These are phyloP conservation scores for Suillus lakei DNA, from an alignment of 768 basidiomycete genomes.

Conservation along the genomic window DNA sequence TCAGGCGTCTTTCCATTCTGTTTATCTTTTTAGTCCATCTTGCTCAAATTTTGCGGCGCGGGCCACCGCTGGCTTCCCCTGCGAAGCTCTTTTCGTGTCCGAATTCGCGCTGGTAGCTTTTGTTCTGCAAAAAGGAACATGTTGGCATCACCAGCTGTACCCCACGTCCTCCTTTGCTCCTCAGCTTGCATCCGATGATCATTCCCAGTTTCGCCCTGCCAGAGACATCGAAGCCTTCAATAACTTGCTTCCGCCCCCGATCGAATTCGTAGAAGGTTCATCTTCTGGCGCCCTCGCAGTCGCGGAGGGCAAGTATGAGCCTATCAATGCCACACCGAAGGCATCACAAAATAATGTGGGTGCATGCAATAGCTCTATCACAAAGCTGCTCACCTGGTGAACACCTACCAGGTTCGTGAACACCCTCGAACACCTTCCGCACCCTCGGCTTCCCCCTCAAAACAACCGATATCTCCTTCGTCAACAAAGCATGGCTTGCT, in stretches of 20 bases:
- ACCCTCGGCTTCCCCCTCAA: constrained; percentile 32
- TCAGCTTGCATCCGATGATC: constrained; percentile 54
- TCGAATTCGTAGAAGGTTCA: constrained; percentile 86
- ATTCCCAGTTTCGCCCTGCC: constrained; percentile 63
- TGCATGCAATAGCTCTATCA: constrained; percentile 10
- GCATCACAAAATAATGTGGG: constrained; percentile 53
- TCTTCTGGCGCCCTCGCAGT: constrained; percentile 76
- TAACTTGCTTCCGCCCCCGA: constrained; percentile 75
- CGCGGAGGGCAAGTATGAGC: constrained; percentile 77
- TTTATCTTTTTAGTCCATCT: constrained; percentile 17
- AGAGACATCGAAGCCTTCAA: constrained; percentile 79
- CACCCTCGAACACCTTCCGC: constrained; percentile 29
- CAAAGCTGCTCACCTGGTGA: constrained; percentile 7
- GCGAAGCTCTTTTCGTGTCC: constrained; percentile 12
- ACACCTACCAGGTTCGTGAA: constrained; percentile 19
- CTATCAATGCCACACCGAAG: constrained; percentile 74
- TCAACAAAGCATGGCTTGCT: constrained; percentile 46
- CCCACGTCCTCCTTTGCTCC: constrained; percentile 57
- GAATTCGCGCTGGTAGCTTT: constrained; percentile 9
- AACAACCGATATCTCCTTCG: constrained; percentile 27
- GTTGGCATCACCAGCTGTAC: constrained; percentile 70
- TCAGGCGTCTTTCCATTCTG: constrained; percentile 20
- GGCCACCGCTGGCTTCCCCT: constrained; percentile 10
- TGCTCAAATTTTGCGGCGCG: constrained; percentile 13
- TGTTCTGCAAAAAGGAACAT: constrained; percentile 43